Conservation (phyloP, 140 eudicot species). For the Erigeron philadelphicus region DNA sequence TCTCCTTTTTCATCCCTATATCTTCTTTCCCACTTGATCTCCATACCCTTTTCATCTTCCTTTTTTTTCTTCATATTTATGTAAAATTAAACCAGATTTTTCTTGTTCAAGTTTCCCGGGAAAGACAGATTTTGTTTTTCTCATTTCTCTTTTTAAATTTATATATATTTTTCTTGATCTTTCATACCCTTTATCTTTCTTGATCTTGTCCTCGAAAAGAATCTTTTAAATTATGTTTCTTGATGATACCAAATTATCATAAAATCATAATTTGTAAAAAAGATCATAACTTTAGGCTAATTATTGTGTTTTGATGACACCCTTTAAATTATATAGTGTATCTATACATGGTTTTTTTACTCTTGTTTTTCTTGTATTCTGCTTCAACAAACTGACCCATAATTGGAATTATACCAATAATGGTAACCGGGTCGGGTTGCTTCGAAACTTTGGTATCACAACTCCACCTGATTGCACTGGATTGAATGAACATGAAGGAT, state of each 20-base stretch:
- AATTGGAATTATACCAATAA: neutral
- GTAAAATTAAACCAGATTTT: no score
- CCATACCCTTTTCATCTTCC: no score
- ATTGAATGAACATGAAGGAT: conserved; percentile 47
- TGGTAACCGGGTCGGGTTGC: conserved; percentile 22
- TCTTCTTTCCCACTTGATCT: conserved; percentile 5
- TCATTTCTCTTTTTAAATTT: no score
- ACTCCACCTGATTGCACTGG: conserved; percentile 45
- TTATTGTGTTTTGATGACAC: conserved; percentile 19
- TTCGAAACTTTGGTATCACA: conserved; percentile 14
- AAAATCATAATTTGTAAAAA: conserved; percentile 1
- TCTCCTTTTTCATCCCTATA: neutral
- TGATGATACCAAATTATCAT: conserved; percentile 13
- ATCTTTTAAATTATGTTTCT: neutral
- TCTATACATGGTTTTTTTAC: conserved; percentile 22
- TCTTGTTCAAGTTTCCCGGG: no score
- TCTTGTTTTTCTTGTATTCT: conserved; percentile 22
- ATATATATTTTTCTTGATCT: no score
- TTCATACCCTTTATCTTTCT: no score
- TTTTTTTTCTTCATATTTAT: no score
- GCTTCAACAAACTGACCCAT: conserved; percentile 18
- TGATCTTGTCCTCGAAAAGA: neutral
- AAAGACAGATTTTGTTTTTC: no score
- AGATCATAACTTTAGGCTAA: conserved; percentile 21
- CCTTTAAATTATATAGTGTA: conserved; percentile 6